Conservation (phyloP, 768 basidiomycete species). For the Podaxis pistillaris region DNA sequence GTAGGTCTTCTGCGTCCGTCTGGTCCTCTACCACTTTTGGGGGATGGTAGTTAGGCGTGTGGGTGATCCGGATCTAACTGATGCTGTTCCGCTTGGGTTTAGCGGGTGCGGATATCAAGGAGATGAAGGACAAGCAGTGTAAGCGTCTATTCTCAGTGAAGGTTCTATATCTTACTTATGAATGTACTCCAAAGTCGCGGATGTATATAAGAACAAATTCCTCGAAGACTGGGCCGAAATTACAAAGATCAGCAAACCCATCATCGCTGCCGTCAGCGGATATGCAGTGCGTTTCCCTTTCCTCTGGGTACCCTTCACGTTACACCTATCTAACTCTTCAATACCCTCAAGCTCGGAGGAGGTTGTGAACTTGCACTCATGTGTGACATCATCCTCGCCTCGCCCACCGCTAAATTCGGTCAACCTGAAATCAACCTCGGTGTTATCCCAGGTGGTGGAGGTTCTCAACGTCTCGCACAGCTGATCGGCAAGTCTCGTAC, state of each 20-base stretch:
- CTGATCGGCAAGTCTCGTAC: slow-evolving; percentile 89
- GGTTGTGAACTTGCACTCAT: slow-evolving; percentile 96
- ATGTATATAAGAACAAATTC: slow-evolving; percentile 85
- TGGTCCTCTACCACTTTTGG: not conserved
- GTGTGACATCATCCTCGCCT: slow-evolving; percentile 93
- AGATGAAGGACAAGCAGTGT: slow-evolving; percentile 98
- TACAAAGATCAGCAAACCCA: slow-evolving; percentile 78
- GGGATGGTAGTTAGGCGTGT: not conserved
- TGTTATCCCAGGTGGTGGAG: slow-evolving; percentile 92
- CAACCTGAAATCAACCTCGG: slow-evolving; percentile 97
- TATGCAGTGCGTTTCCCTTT: slow-evolving; percentile 63
- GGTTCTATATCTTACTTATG: not conserved
- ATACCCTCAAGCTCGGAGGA: slow-evolving; percentile 67
- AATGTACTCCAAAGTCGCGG: slow-evolving; percentile 53
- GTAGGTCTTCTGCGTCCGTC: slow-evolving; percentile 37
- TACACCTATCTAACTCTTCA: not conserved
- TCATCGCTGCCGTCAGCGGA: slow-evolving; percentile 95
- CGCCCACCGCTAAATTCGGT: slow-evolving; percentile 88
- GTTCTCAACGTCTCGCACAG: slow-evolving; percentile 85
- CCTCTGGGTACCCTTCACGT: not conserved
- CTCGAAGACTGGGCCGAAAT: slow-evolving; percentile 82
- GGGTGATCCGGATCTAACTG: not conserved
- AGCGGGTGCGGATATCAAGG: slow-evolving; percentile 99
- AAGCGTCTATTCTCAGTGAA: slow-evolving; percentile 24
- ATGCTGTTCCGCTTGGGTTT: not conserved